Percentiles rank a stretch among this genome's conserved stretches.
Evolutionary conservation across 306 rosid species (phyloP).

Genomic region (Pyrus bretschneideri): DNA sequence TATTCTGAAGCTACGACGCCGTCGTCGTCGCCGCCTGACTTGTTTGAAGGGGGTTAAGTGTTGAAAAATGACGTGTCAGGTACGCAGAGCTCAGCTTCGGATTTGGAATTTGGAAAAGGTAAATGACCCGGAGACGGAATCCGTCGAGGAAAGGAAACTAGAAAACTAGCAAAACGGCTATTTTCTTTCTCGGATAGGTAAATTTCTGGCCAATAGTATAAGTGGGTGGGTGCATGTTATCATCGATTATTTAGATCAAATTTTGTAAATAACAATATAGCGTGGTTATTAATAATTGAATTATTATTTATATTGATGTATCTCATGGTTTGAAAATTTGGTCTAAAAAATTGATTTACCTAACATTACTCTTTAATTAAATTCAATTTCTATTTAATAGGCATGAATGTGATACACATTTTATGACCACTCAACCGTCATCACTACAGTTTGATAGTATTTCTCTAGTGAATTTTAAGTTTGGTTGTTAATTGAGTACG

Average conservation of each 20-base stretch:
- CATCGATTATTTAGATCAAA: too few relatives aligned
- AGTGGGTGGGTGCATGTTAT: too few relatives aligned
- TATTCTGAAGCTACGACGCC: not conserved
- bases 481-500: too few relatives aligned
- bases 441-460: too few relatives aligned
- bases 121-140: not conserved
- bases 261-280: too few relatives aligned
- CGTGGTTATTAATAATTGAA: accelerated
- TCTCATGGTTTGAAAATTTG: too few relatives aligned
- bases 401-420: not conserved
- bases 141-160: not conserved
- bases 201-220: not conserved
- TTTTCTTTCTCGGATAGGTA: not conserved
- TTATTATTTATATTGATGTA: too few relatives aligned
- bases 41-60: conserved; percentile 21
- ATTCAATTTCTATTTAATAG: not conserved
- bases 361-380: not conserved
- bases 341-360: accelerated
- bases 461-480: too few relatives aligned
- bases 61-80: conserved; percentile 6
- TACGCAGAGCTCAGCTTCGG: not conserved
- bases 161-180: not conserved
- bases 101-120: not conserved
- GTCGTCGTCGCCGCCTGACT: not conserved
- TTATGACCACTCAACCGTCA: too few relatives aligned